Evolutionary conservation across 1,284 basidiomycete genomes (phyloP).

Genomic region (Ustilago loliicola): DNA sequence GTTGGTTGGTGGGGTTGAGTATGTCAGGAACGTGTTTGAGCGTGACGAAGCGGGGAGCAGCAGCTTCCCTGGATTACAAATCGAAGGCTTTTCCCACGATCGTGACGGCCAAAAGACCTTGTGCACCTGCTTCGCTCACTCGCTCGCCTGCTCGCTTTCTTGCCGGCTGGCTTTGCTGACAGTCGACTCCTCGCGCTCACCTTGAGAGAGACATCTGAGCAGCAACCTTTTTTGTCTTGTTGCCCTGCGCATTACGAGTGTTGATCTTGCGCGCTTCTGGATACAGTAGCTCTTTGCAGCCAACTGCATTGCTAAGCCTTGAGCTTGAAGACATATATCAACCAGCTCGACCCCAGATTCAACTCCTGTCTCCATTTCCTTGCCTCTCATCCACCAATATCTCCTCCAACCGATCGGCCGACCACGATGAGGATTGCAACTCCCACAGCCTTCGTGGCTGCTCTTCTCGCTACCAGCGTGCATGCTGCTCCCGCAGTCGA

Average conservation of each 20-base stretch:
- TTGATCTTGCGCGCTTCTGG: constrained; percentile 3
- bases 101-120: constrained; percentile 20
- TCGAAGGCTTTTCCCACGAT: constrained; percentile 27
- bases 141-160: too few relatives aligned
- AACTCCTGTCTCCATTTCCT: neutral
- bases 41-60: neutral
- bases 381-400: neutral
- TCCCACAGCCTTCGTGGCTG: constrained; percentile 16
- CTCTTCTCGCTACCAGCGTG: constrained; percentile 15
- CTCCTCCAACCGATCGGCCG: neutral
- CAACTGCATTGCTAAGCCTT: constrained; percentile 1
- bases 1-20: too few relatives aligned
- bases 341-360: neutral
- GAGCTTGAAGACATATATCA: neutral
- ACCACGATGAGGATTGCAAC: constrained; percentile 30
- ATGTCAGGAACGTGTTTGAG: neutral
- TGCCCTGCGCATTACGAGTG: neutral
- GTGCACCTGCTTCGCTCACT: too few relatives aligned
- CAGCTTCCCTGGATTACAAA: constrained; percentile 40
- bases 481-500: constrained; percentile 36
- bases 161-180: neutral
- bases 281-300: neutral
- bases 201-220: neutral
- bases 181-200: neutral
- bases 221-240: neutral